These are phyloP conservation scores for Xylariaceae sp. DNA, from an alignment of 2,329 filamentous ascomycete species.

Conservation along the genomic window DNA sequence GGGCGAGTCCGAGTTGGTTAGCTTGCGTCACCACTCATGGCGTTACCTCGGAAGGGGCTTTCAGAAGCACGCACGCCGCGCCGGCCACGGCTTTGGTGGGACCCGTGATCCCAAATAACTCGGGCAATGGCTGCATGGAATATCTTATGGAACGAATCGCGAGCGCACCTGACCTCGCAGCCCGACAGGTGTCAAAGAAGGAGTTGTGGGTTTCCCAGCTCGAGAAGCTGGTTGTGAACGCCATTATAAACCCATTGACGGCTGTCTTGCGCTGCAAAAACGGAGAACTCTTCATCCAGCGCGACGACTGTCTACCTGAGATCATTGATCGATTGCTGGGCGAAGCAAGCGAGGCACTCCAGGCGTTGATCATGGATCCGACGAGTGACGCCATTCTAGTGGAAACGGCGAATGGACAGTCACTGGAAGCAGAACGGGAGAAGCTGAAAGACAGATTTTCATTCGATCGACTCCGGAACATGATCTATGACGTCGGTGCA, in stretches of 20 bases:
- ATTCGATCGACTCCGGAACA: conserved; percentile 33
- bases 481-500: conserved; percentile 44
- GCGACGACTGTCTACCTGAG: conserved; percentile 41
- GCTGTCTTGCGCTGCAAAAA: conserved; percentile 73
- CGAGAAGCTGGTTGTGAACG: conserved; percentile 80
- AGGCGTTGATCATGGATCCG: conserved; percentile 60
- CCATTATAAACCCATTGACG: conserved; percentile 80
- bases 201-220: conserved; percentile 63
- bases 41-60: conserved; percentile 45
- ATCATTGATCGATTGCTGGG: conserved; percentile 65
- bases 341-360: conserved; percentile 74
- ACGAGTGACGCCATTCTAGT: conserved; percentile 35
- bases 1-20: conserved; percentile 62
- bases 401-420: background rate
- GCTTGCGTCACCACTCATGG: conserved; percentile 60
- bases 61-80: conserved; percentile 49
- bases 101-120: conserved; percentile 32
- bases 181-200: conserved; percentile 32
- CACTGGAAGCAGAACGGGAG: conserved; percentile 37
- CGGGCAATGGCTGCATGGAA: conserved; percentile 6
- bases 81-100: conserved; percentile 45
- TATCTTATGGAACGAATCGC: conserved; percentile 41
- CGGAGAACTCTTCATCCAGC: conserved; percentile 65
- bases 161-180: conserved; percentile 39
- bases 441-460: conserved; percentile 40